These are phyloP conservation scores for Jaenimonas drosophilae DNA, from an alignment of 208 protist species.

Conservation along the genomic window DNA sequence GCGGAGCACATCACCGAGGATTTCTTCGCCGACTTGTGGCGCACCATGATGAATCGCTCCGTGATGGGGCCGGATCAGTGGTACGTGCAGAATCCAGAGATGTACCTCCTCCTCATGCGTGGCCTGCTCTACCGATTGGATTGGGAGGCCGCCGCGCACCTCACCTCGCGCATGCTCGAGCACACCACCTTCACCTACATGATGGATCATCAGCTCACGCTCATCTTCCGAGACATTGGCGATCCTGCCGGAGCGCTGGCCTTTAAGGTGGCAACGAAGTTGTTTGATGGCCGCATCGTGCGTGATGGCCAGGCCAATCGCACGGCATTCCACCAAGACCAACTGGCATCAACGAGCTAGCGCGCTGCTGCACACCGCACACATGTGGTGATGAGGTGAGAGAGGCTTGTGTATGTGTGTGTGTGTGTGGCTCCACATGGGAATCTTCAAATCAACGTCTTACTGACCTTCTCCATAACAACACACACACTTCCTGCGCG, in stretches of 20 bases:
- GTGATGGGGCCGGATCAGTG: constrained; percentile 51
- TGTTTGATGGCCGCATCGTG: constrained; percentile 82
- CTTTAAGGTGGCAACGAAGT: constrained; percentile 83
- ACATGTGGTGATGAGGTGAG: not conserved
- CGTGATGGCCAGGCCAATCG: constrained; percentile 59
- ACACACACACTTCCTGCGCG: not conserved
- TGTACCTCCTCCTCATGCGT: constrained; percentile 68
- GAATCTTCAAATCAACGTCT: not conserved
- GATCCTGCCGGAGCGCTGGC: constrained; percentile 72
- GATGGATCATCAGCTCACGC: constrained; percentile 76
- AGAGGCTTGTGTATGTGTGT: not conserved
- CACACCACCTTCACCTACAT: constrained; percentile 69
- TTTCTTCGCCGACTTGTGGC: constrained; percentile 78
- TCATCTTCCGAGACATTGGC: constrained; percentile 76
- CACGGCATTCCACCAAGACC: constrained; percentile 23
- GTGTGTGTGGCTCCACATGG: not conserved
- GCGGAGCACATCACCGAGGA: constrained; percentile 29
- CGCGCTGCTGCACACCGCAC: not conserved
- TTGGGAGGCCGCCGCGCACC: constrained; percentile 75
- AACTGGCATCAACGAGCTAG: no score
- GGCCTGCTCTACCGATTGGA: constrained; percentile 78
- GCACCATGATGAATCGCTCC: constrained; percentile 46
- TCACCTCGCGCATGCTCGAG: constrained; percentile 63
- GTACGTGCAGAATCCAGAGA: constrained; percentile 78
- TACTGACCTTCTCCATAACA: not conserved